These are phyloP conservation scores for Aethionema arabicum DNA, from an alignment of 345 rosid species.

Conservation along the genomic window DNA sequence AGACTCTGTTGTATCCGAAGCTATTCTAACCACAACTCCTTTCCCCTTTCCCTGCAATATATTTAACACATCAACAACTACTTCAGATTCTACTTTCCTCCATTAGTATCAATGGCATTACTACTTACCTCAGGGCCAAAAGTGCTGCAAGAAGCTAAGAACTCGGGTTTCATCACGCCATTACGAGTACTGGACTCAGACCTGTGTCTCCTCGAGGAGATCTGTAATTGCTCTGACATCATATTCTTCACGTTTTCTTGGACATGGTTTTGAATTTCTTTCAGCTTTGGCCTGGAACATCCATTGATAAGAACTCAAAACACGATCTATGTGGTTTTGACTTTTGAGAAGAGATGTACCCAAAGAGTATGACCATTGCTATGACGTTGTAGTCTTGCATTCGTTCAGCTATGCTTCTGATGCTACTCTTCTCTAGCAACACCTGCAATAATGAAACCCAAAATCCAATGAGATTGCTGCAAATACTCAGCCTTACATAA, in stretches of 20 bases:
- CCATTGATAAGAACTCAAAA: no score
- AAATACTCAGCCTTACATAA: no score
- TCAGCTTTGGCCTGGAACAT: constrained; percentile 62
- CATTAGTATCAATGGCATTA: no score
- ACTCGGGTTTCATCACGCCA: constrained; percentile 46
- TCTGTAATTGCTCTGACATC: constrained; percentile 69
- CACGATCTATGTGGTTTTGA: no score
- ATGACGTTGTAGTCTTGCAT: constrained; percentile 79
- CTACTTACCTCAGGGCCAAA: constrained; percentile 73
- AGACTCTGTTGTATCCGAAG: constrained; percentile 78
- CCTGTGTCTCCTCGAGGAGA: constrained; percentile 37
- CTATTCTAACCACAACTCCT: constrained; percentile 70
- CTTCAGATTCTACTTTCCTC: no score
- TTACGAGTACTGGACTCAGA: constrained; percentile 32
- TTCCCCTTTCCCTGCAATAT: constrained; percentile 65
- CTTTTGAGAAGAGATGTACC: constrained; percentile 57
- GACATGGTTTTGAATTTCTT: constrained; percentile 58
- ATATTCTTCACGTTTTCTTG: constrained; percentile 75
- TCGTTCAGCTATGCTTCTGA: constrained; percentile 47
- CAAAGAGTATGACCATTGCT: constrained; percentile 81
- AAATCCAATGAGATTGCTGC: neutral
- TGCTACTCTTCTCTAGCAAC: constrained; percentile 60
- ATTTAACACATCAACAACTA: neutral
- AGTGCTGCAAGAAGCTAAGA: constrained; percentile 77
- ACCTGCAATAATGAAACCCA: constrained; percentile 45